A percentile compares a stretch with the other conserved stretches of the same genome.
Conservation (phyloP, 371 early-diverging fungal species). For the Mucor sp. region DNA sequence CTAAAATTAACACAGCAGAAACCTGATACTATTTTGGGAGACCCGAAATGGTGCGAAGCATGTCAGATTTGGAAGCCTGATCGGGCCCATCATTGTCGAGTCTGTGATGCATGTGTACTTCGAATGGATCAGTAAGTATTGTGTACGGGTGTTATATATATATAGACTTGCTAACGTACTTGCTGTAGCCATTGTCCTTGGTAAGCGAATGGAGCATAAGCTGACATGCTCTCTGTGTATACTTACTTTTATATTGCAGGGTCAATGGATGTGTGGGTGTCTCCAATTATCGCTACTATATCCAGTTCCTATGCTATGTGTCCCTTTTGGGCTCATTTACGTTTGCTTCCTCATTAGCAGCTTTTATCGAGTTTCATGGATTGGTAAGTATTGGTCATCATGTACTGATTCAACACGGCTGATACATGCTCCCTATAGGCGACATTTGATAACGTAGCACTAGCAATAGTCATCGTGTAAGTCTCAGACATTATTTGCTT, state of each 20-base stretch:
- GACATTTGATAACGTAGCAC: slow-evolving; percentile 27
- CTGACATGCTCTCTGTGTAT: slow-evolving; percentile 56
- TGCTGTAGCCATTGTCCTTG: slow-evolving; percentile 60
- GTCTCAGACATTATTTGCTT: neutral
- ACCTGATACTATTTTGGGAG: slow-evolving; percentile 29
- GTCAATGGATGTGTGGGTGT: slow-evolving; percentile 59
- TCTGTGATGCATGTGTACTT: slow-evolving; percentile 61
- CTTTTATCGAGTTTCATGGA: slow-evolving; percentile 28
- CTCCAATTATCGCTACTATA: slow-evolving; percentile 55
- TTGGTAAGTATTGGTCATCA: slow-evolving; percentile 20
- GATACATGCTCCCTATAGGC: slow-evolving; percentile 4
- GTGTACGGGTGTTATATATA: neutral
- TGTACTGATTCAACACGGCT: neutral
- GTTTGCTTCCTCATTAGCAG: slow-evolving; percentile 34
- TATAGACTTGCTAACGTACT: neutral
- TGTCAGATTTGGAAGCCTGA: slow-evolving; percentile 61
- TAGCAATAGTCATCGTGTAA: slow-evolving; percentile 36
- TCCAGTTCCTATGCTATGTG: slow-evolving; percentile 53
- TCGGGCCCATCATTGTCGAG: slow-evolving; percentile 63
- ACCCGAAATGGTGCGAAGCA: slow-evolving; percentile 50
- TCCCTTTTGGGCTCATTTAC: slow-evolving; percentile 31
- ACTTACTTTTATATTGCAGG: slow-evolving; percentile 39
- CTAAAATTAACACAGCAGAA: neutral
- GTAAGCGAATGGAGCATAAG: slow-evolving; percentile 7
- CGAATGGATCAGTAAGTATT: slow-evolving; percentile 65